Evolutionary conservation across 108 stramenopile genomes (phyloP), one percentile per base, ranked within the genome.

Genomic region (Phaeodactylum tricornutum): DNA sequence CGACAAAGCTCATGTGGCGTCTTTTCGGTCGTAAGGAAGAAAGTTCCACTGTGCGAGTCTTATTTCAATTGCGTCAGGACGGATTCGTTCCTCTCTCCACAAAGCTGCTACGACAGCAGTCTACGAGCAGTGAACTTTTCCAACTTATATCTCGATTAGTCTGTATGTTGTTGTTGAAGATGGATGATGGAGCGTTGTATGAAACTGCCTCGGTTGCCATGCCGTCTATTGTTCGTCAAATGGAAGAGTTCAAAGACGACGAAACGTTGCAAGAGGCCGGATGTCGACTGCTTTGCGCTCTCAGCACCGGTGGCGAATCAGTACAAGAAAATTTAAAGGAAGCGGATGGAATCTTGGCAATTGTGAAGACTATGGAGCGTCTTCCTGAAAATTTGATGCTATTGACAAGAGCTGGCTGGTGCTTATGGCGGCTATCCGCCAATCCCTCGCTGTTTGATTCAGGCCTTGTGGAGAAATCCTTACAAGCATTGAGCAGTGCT

Each of bases 1-100:
- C 69, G 11, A 33, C 49, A 19, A 63, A 53, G 26, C 37, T 70
- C 9, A 32, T 70, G n/a, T 59, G 48, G 31, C 29, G 47, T 1
- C 20, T 70, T 21, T 41, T 51, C 26, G 56, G 47, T 32, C 40
- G 47, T 8, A 27, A 28, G 2, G 47, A 47, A 16, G 40, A 23
- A 4, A 15, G 36, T 1, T 21, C 33, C 6, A 37, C 37, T 1
- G 39, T 9, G 3, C 41, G 51, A 35, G 29, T 30, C 15, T 11
- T 40, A 14, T n/a, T 12, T 5, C 12, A 41, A 3, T 36, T 61
- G 50, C 43, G 38, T 8, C 51, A 44, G 9, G 51, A 50, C 3
- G 63, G 50, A 19, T 34, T 48, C 8, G 24, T 43, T 0, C n/a
- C 30, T 2, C 26, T 30, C 6, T 47, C 28, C 27, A 25, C 37